A percentile compares a stretch with the other conserved stretches of the same genome.
These are phyloP conservation scores for Chlorella sorokiniana DNA, from an alignment of 139 green algal genomes.

Conservation along the genomic window DNA sequence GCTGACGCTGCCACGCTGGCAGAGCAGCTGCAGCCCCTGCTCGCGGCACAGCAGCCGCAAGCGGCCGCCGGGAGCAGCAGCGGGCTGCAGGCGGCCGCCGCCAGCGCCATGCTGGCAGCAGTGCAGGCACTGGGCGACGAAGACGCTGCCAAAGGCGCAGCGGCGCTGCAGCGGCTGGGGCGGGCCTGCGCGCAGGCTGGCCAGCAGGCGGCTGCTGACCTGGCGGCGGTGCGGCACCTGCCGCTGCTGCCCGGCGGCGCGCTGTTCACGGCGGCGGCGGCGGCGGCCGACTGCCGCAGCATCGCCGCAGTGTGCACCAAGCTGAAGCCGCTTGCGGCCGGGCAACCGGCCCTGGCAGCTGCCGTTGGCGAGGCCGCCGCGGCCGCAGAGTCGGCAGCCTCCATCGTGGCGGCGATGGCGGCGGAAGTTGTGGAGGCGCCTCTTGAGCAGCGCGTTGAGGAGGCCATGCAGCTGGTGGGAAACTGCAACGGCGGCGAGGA, in stretches of 20 bases:
- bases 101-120: background rate
- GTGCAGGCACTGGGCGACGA: background rate
- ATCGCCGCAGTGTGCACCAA: background rate
- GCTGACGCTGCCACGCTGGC: background rate
- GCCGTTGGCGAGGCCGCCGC: background rate
- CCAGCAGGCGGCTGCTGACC: background rate
- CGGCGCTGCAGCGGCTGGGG: background rate
- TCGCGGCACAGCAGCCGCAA: background rate
- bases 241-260: background rate
- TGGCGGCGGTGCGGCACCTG: background rate
- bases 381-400: background rate
- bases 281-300: background rate
- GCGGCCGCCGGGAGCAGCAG: background rate
- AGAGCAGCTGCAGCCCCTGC: slow-evolving; percentile 12
- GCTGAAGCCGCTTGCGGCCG: slow-evolving; percentile 5
- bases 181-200: background rate
- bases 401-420: background rate
- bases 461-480: background rate
- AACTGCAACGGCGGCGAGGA: background rate
- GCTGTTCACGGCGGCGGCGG: background rate
- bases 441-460: background rate
- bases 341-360: background rate
- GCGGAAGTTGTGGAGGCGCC: background rate
- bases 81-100: slow-evolving; percentile 38
- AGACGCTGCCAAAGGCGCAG: background rate